Percentiles rank a stretch among this genome's conserved stretches.
Evolutionary conservation across 495 filamentous ascomycete species (phyloP).

Genomic region (Cryomyces minteri): DNA sequence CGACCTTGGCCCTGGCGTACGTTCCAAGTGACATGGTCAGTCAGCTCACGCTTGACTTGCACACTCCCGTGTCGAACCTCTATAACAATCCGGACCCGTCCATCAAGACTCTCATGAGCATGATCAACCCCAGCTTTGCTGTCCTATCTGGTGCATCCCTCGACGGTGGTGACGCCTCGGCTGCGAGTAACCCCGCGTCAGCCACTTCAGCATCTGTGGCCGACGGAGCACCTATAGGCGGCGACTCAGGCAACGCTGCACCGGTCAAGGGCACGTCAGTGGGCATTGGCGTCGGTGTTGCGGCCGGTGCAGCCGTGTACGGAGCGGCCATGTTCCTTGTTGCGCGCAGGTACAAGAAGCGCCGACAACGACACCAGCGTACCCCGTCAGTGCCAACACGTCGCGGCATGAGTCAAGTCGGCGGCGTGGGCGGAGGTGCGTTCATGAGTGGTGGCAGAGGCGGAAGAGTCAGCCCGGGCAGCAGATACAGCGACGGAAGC

Average conservation of each 20-base stretch:
- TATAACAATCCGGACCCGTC: conserved; percentile 47
- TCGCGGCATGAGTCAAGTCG: conserved; percentile 8
- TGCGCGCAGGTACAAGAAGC: conserved; percentile 81
- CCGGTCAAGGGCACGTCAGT: conserved; percentile 58
- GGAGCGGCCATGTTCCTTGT: conserved; percentile 98
- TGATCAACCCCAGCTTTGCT: conserved; percentile 75
- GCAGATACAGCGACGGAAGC: conserved; percentile 49
- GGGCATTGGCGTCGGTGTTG: conserved; percentile 61
- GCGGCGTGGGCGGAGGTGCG: conserved; percentile 6
- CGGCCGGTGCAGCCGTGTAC: conserved; percentile 72
- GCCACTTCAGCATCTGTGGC: conserved; percentile 9
- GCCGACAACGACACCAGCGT: conserved; percentile 62
- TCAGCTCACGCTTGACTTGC: conserved; percentile 41
- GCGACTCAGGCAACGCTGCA: conserved; percentile 26
- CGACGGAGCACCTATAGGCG: conserved; percentile 27
- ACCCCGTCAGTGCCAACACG: conserved; percentile 40
- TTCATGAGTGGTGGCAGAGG: conserved; percentile 27
- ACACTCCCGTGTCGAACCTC: conserved; percentile 44
- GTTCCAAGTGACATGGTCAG: conserved; percentile 50
- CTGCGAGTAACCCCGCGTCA: conserved; percentile 13
- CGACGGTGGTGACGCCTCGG: conserved; percentile 17
- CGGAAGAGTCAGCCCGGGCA: conserved; percentile 47
- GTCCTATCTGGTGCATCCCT: conserved; percentile 40
- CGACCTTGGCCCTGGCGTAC: conserved; percentile 59
- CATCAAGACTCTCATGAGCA: conserved; percentile 46